A percentile compares a stretch with the other conserved stretches of the same genome.
Evolutionary conservation across 495 filamentous ascomycete species (phyloP).

Genomic region (Penicillium goetzii): DNA sequence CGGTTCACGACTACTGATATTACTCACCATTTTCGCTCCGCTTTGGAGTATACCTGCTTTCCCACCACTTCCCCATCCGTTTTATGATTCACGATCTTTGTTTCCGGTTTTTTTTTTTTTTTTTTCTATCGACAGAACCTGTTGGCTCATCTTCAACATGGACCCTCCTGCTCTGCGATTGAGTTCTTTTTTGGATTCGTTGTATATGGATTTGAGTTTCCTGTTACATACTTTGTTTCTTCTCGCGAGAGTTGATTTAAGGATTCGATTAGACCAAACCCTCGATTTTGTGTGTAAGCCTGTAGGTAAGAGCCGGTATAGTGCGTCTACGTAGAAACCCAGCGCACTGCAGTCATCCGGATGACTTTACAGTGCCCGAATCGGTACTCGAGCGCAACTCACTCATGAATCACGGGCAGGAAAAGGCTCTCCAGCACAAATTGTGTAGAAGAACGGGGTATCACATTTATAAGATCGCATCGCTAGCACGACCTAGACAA

Average conservation of each 20-base stretch:
- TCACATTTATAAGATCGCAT: constrained; percentile 32
- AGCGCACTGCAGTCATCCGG: neutral
- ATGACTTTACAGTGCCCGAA: no score
- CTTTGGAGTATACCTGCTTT: neutral
- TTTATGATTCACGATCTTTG: constrained; percentile 32
- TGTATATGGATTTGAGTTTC: constrained; percentile 21
- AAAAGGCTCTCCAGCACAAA: neutral
- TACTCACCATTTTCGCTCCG: constrained; percentile 12
- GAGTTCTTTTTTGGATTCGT: neutral
- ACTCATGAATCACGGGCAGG: no score
- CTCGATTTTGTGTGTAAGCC: neutral
- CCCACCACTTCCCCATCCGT: neutral
- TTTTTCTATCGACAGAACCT: neutral
- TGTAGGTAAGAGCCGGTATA: neutral
- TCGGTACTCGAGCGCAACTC: neutral
- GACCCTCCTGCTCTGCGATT: neutral
- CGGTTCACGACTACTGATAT: constrained; percentile 24
- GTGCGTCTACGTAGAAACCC: neutral
- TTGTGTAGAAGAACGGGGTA: constrained; percentile 29
- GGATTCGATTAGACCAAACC: neutral
- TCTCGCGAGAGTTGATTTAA: constrained; percentile 4
- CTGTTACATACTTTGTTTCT: constrained; percentile 9
- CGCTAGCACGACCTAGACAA: constrained; percentile 7
- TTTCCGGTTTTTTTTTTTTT: neutral
- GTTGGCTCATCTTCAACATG: constrained; percentile 8